phyloP scores from a whole-genome alignment of 768 basidiomycete species.

The Pleurotus platypus region DNA sequence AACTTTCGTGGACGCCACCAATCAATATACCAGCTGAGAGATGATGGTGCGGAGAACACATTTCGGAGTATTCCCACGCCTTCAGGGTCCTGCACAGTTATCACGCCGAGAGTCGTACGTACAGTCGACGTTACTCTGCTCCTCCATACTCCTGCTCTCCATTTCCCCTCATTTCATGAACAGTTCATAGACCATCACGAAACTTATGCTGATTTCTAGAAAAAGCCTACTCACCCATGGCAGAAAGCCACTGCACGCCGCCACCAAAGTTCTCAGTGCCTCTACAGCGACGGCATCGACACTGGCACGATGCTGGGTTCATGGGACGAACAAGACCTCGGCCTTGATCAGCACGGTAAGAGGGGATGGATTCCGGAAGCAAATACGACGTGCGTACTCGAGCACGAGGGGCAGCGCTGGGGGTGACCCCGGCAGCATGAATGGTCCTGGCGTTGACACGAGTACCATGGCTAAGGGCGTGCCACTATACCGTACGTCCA shows the following conservation, averaged over 20 bases:
- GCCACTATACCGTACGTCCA: conserved; percentile 51
- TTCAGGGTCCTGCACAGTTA: conserved; percentile 1
- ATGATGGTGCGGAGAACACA: too few species aligned
- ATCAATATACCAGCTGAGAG: too few species aligned
- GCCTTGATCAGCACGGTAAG: conserved; percentile 42
- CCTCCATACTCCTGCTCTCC: background rate
- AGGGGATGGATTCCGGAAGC: conserved; percentile 23
- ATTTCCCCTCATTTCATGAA: conserved; percentile 7
- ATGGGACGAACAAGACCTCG: conserved; percentile 50
- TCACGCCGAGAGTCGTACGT: conserved; percentile 5
- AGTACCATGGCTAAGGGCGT: conserved; percentile 22
- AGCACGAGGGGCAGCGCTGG: conserved; percentile 17
- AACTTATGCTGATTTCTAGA: conserved; percentile 46
- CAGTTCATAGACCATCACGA: background rate
- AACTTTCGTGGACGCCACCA: too few species aligned
- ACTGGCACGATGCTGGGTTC: conserved; percentile 49
- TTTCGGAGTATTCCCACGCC: conserved; percentile 2
- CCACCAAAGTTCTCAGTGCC: conserved; percentile 50
- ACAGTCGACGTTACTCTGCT: conserved; percentile 4
- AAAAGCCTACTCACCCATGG: conserved; percentile 49
- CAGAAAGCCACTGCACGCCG: conserved; percentile 53
- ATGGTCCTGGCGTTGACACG: conserved; percentile 14
- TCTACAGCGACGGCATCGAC: conserved; percentile 43
- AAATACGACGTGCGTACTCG: conserved; percentile 33
- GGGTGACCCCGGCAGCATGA: conserved; percentile 16